Evolutionary conservation across 2,329 filamentous ascomycete genomes (phyloP), one percentile per base, ranked within the genome.

Genomic region (Clonostachys rhizophaga): DNA sequence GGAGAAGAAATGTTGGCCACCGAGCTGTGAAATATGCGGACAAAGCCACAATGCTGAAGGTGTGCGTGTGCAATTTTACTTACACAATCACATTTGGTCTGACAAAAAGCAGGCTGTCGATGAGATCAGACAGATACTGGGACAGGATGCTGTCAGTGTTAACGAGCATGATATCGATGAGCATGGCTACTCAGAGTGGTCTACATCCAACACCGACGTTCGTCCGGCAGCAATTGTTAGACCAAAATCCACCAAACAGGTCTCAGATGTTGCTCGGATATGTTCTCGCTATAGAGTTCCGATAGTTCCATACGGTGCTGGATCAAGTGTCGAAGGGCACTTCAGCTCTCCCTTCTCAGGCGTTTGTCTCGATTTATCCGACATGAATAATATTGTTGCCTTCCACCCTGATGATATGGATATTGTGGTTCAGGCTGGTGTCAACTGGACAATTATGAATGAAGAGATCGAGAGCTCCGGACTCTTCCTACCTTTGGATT

Each of bases 261-360:
- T 89, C 3, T 79, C 77, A 0, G 59, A 69, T 36, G 80, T 89
- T 48, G 84, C 82, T 5, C 75, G 74, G 54, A 68, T 84, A 30
- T 89, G 86, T 61, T 68, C 75, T 57, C 78, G 75, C 52, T 75
- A 81, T 60, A 76, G 68, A 34, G 78, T 89, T 42, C 86, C 86
- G 5, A 87, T 89, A 74, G 87, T 87, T 2, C 82, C 83, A 1
- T 91, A 87, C 58, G 87, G 84, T 4, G 89, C 88, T 6, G 88
- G 88, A 12, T 83, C 84, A 0, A 87, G 79, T 53, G 69, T 89
- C 1, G 86, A 90, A 60, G 86, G 81, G 39, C 87, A 87, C 57
- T 87, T 87, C 59, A 80, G 82, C 2, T 79, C 84, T 5, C 83
- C 84, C 0, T 74, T 76, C 53, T 81, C 83, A 1, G 86, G 86